Evolutionary conservation across 345 rosid species (phyloP).

Genomic region (Pugionium dolabratum): DNA sequence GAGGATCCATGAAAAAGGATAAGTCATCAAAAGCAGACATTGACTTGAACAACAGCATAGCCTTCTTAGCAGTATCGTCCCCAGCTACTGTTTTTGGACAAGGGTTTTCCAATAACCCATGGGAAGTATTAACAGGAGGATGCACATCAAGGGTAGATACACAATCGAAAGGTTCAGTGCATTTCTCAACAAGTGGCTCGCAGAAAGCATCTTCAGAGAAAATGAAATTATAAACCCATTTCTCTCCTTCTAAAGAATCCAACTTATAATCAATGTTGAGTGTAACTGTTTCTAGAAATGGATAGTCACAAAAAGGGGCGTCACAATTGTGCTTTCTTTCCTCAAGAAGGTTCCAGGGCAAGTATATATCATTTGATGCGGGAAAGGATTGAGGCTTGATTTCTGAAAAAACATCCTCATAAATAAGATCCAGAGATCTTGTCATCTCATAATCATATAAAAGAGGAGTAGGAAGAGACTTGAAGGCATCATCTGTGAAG

Average conservation of each 20-base stretch:
- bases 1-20: conserved; percentile 84
- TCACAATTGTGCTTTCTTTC: conserved; percentile 49
- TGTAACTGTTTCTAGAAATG: conserved; percentile 46
- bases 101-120: conserved; percentile 31
- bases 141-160: conserved; percentile 36
- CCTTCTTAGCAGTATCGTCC: conserved; percentile 48
- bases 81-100: conserved; percentile 39
- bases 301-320: conserved; percentile 39
- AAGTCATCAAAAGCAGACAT: conserved; percentile 78
- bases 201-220: conserved; percentile 51
- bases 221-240: conserved; percentile 54
- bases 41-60: conserved; percentile 55
- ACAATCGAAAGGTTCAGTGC: conserved; percentile 39
- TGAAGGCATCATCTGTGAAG: conserved; percentile 68
- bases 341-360: conserved; percentile 81
- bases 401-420: conserved; percentile 49
- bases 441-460: conserved; percentile 46
- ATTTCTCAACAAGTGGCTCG: conserved; percentile 45
- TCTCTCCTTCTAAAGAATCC: conserved; percentile 47
- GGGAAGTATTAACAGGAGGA: conserved; percentile 38
- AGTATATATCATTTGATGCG: conserved; percentile 78
- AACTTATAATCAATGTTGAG: conserved; percentile 40
- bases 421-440: conserved; percentile 46
- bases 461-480: conserved; percentile 73
- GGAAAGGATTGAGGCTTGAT: conserved; percentile 53